These are phyloP conservation scores for Phoenix dactylifera DNA, from an alignment of 176 grass and related monocot species.

Conservation along the genomic window DNA sequence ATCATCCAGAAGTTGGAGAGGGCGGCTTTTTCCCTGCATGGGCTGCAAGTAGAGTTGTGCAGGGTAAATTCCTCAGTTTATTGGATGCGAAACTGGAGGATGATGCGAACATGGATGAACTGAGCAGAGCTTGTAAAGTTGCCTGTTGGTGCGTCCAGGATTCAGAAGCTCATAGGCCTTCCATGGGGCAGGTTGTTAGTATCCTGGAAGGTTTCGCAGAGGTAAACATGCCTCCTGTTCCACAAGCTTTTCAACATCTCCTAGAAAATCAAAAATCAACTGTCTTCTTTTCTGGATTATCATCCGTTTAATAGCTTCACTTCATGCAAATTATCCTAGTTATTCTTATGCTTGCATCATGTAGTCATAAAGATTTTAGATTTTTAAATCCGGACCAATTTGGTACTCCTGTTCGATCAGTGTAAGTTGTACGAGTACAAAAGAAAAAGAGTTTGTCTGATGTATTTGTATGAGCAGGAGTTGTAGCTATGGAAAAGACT, in stretches of 20 bases:
- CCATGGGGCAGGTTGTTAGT: constrained; percentile 23
- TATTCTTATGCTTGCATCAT: no score
- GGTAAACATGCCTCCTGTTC: constrained; percentile 20
- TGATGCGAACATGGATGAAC: constrained; percentile 2
- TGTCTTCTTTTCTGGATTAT: no score
- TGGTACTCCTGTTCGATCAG: no score
- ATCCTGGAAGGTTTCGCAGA: constrained; percentile 10
- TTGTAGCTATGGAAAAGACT: no score
- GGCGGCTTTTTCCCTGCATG: constrained; percentile 14
- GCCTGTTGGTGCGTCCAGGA: constrained; percentile 34
- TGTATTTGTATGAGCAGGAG: no score
- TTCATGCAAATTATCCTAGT: no score
- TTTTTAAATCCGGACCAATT: no score
- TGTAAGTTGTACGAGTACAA: no score
- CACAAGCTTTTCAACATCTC: not conserved
- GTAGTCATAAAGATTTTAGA: no score
- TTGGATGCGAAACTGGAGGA: constrained; percentile 6
- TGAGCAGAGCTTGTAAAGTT: constrained; percentile 10
- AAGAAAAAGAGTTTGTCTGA: no score
- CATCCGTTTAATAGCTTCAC: no score
- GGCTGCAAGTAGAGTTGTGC: constrained; percentile 2
- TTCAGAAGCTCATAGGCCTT: constrained; percentile 8
- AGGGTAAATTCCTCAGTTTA: not conserved
- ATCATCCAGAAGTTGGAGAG: not conserved
- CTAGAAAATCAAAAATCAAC: not conserved